Conservation (phyloP, 1,139 yeast genomes). For the Taphrina flavorubra region DNA sequence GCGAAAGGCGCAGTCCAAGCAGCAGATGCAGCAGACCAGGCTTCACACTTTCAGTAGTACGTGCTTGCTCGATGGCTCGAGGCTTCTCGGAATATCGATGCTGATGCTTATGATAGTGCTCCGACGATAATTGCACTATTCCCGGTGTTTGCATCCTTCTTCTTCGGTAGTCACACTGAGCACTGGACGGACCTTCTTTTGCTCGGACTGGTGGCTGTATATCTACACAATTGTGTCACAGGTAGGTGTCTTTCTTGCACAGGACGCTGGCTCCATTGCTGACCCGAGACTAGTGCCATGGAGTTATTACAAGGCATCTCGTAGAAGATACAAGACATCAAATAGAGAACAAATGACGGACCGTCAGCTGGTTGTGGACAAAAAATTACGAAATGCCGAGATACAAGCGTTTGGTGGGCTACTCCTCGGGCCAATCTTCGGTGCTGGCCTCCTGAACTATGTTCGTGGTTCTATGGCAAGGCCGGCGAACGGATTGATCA, state of each 20-base stretch:
- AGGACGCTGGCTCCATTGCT: background rate
- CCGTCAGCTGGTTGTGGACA: conserved; percentile 5
- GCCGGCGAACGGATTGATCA: conserved; percentile 42
- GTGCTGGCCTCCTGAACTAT: conserved; percentile 43
- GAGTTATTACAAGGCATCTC: conserved; percentile 30
- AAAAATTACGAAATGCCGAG: conserved; percentile 16
- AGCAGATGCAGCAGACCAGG: conserved; percentile 23
- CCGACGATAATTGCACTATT: conserved; percentile 38
- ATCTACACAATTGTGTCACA: conserved; percentile 38
- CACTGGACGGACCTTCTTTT: conserved; percentile 34
- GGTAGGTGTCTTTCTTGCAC: background rate
- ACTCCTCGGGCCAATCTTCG: conserved; percentile 44
- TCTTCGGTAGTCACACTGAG: conserved; percentile 35
- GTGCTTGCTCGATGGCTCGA: background rate
- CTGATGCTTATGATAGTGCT: conserved; percentile 10
- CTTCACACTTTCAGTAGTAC: conserved; percentile 37
- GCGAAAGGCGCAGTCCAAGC: conserved; percentile 28
- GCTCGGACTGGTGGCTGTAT: conserved; percentile 35
- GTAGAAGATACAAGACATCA: conserved; percentile 20
- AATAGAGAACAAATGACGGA: conserved; percentile 16
- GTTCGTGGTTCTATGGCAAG: conserved; percentile 41
- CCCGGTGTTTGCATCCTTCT: conserved; percentile 35
- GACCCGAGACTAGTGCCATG: conserved; percentile 25
- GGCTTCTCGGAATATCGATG: background rate
- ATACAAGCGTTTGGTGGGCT: conserved; percentile 34